Base-by-base conservation (phyloP, 2,329 filamentous ascomycete species). In the Catunica adiposa region DNA sequence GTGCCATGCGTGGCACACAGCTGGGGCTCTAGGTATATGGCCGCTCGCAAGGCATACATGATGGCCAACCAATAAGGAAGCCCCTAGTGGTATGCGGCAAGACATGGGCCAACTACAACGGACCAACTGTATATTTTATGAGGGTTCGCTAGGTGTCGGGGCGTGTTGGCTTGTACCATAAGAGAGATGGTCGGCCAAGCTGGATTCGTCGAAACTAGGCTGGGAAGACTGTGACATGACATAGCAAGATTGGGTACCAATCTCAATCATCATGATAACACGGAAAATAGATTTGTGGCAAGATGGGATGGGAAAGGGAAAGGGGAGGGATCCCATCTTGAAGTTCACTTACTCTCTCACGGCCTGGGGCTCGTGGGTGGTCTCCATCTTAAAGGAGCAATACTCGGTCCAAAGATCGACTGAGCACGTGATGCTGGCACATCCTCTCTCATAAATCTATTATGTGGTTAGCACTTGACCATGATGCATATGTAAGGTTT, bases 331-430 rank as follows among this genome's bases (percentile, higher is more conserved):
- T n/a, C 54, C 55, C 52, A 82, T 82, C 75, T 74, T 73, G 71
- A 70, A 67, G 71, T 73, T 54, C 78, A 97, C 92, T 97, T 95
- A 98, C 92, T 97, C 92, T 94, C 92, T 84, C 73, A 96, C 94
- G 70, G 94, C 78, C 67, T 94, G 86, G 64, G 87, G 79, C 67
- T 94, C 89, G 72, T 98, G 92, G 63, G 86, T 92, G 57, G 92
- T 97, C 68, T 97, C 89, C 73, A 92, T 89, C 70, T 97, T 97
- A 80, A 97, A 97, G 64, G 83, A 80, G 73, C 90, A 97, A 73
- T 96, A 98, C 65, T 94, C 89, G 54, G 88, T 86, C 92, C 92
- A 98, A 59, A 98, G 76, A 67, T 98, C 92, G 64, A 96, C 89
- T 37, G 90, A 97, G 66, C 86, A 88, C 56, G 85, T 84, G 65